Evolutionary conservation across 2,329 filamentous ascomycete species (phyloP).

Genomic region (Hypoxylon sp.): DNA sequence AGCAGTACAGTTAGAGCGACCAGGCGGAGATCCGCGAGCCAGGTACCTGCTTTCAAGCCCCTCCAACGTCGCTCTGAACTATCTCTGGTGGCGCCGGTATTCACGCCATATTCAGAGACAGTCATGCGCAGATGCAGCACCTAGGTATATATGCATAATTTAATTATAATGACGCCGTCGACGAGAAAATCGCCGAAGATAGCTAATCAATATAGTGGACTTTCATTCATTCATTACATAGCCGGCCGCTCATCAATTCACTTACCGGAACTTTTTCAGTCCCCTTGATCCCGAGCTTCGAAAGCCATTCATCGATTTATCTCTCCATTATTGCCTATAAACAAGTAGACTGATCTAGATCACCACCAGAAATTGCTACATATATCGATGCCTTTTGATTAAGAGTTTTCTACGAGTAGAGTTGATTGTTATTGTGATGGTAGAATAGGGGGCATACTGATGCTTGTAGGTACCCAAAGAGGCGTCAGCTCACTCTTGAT

Average conservation of each 20-base stretch:
- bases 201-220: too few species aligned
- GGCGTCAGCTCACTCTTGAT: too few species aligned
- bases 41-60: neutral
- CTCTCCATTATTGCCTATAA: too few species aligned
- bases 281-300: too few species aligned
- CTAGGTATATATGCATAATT: neutral
- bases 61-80: neutral
- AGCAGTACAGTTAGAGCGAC: neutral
- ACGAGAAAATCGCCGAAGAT: neutral
- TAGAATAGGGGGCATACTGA: too few species aligned
- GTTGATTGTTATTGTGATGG: too few species aligned
- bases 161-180: neutral
- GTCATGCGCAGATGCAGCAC: neutral
- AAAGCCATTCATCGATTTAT: neutral
- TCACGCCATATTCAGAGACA: neutral
- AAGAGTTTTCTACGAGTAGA: too few species aligned
- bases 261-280: neutral
- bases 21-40: neutral
- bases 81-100: neutral
- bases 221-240: too few species aligned
- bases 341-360: too few species aligned
- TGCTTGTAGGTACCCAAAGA: too few species aligned
- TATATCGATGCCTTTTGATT: too few species aligned
- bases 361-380: too few species aligned
- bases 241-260: neutral